phyloP scores from a whole-genome alignment of 306 rosid genomes.

The Clitoria ternatea region DNA sequence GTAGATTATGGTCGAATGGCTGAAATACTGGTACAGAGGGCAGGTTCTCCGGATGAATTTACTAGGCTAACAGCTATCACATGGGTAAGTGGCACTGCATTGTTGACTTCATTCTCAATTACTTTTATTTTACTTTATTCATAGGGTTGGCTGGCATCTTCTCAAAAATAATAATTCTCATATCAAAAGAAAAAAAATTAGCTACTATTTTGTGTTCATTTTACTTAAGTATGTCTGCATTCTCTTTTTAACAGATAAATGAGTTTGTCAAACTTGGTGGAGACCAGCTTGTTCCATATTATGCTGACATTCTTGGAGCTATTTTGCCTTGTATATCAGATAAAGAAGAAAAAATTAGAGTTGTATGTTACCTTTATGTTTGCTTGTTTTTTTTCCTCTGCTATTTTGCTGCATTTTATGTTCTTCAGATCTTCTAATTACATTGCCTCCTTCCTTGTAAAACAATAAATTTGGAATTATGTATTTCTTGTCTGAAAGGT shows the following conservation, averaged over 20 bases:
- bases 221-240: background rate
- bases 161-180: background rate
- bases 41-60: slow-evolving; percentile 83
- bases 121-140: background rate
- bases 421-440: background rate
- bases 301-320: slow-evolving; percentile 94
- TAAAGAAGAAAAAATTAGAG: slow-evolving; percentile 99
- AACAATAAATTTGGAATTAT: slow-evolving; percentile 9
- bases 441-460: slow-evolving; percentile 7
- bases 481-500: slow-evolving; percentile 48
- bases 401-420: background rate
- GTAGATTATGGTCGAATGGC: slow-evolving; percentile 99
- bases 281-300: slow-evolving; percentile 96
- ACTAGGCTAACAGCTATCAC: slow-evolving; percentile 94
- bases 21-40: slow-evolving; percentile 94
- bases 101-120: background rate
- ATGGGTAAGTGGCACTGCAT: slow-evolving; percentile 62
- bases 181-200: background rate
- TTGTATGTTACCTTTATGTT: slow-evolving; percentile 51
- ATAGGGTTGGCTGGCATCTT: background rate
- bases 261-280: slow-evolving; percentile 99
- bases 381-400: background rate
- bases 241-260: slow-evolving; percentile 55
- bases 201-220: slow-evolving; percentile 2
- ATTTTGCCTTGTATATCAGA: slow-evolving; percentile 97